phyloP scores from a whole-genome alignment of 805 yeast genomes.

The Spathaspora sp. region DNA sequence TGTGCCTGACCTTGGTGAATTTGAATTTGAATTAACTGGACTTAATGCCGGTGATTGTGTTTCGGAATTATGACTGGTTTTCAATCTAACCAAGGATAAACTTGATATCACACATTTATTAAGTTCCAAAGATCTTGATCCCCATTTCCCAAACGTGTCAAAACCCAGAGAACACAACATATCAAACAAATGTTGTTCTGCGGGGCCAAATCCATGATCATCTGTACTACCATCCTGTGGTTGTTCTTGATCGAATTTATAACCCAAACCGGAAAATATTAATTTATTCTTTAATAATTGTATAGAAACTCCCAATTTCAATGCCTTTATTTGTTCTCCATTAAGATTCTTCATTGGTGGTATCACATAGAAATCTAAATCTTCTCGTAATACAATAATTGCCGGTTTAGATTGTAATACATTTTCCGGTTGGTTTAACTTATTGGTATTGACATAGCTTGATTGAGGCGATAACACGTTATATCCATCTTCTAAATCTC shows the following conservation, averaged over 20 bases:
- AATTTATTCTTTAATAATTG: constrained; percentile 51
- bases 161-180: constrained; percentile 94
- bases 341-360: constrained; percentile 63
- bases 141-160: constrained; percentile 68
- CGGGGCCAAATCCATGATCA: constrained; percentile 64
- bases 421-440: constrained; percentile 27
- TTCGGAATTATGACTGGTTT: constrained; percentile 22
- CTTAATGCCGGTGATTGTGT: constrained; percentile 33
- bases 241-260: constrained; percentile 20
- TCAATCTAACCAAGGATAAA: constrained; percentile 65
- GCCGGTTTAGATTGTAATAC: constrained; percentile 81
- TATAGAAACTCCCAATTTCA: constrained; percentile 74
- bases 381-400: constrained; percentile 88
- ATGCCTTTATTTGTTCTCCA: constrained; percentile 56
- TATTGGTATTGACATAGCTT: constrained; percentile 9
- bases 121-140: constrained; percentile 83
- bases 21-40: constrained; percentile 35
- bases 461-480: constrained; percentile 30
- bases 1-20: constrained; percentile 14
- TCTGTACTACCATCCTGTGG: constrained; percentile 1
- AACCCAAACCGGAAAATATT: constrained; percentile 81
- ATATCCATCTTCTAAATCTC: constrained; percentile 36
- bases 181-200: constrained; percentile 90
- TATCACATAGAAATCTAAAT: constrained; percentile 87
- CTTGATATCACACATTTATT: constrained; percentile 84